Evolutionary conservation across 2,329 filamentous ascomycete species (phyloP).

Genomic region (Parastagonospora nodorum): DNA sequence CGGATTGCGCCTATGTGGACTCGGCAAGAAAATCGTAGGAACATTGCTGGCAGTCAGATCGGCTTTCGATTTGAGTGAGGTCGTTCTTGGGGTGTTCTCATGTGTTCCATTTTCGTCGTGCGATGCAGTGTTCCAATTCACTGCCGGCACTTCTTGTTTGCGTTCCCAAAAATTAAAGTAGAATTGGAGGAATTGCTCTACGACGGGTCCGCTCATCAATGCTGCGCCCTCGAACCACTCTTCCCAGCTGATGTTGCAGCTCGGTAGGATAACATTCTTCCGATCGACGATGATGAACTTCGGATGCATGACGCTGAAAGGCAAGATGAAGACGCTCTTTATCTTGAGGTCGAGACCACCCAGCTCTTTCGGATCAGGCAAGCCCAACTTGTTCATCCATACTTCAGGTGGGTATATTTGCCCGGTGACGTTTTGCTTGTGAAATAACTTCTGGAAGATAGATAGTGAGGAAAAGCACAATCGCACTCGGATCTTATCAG

Average conservation of each 20-base stretch:
- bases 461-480: slow-evolving; percentile 79
- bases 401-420: slow-evolving; percentile 63
- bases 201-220: slow-evolving; percentile 66
- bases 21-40: slow-evolving; percentile 71
- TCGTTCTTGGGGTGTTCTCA: slow-evolving; percentile 1
- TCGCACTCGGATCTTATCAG: slow-evolving; percentile 61
- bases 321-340: slow-evolving; percentile 79
- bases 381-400: slow-evolving; percentile 67
- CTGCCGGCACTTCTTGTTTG: slow-evolving; percentile 13
- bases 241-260: slow-evolving; percentile 87
- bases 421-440: slow-evolving; percentile 67
- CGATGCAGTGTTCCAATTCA: slow-evolving; percentile 1
- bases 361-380: slow-evolving; percentile 62
- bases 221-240: slow-evolving; percentile 83
- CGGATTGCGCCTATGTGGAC: slow-evolving; percentile 72
- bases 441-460: slow-evolving; percentile 74
- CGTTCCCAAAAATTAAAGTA: slow-evolving; percentile 71
- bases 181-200: slow-evolving; percentile 67
- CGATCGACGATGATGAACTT: slow-evolving; percentile 81
- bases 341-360: slow-evolving; percentile 69
- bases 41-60: slow-evolving; percentile 27
- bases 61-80: slow-evolving; percentile 3
- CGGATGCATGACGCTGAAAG: slow-evolving; percentile 85
- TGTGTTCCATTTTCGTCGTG: not conserved
- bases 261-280: slow-evolving; percentile 69